Percentiles rank a stretch among this genome's conserved stretches.
phyloP scores from a whole-genome alignment of 2,329 filamentous ascomycete genomes.

The Aspergillus persii region DNA sequence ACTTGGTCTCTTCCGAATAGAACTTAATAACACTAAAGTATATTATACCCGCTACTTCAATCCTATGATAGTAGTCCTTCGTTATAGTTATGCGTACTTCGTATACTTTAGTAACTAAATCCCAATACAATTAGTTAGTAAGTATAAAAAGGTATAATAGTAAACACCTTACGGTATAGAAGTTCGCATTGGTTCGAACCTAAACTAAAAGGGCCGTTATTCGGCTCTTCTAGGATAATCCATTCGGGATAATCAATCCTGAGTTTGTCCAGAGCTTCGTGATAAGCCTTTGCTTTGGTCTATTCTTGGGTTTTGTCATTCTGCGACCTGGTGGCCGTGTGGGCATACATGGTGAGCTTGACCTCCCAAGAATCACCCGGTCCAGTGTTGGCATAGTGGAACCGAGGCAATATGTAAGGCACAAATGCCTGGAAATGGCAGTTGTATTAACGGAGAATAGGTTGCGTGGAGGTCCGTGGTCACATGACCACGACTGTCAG shows the following conservation, averaged over 20 bases:
- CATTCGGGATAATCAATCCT: conserved; percentile 23
- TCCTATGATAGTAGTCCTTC: conserved; percentile 27
- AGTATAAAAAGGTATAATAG: not conserved
- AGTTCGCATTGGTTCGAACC: conserved; percentile 30
- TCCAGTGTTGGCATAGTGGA: conserved; percentile 20
- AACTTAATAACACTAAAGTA: conserved; percentile 19
- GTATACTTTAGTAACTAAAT: conserved; percentile 20
- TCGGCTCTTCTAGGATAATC: conserved; percentile 28
- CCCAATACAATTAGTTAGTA: conserved; percentile 6
- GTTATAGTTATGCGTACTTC: conserved; percentile 20
- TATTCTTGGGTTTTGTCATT: conserved; percentile 10
- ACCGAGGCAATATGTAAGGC: conserved; percentile 20
- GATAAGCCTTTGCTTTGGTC: conserved; percentile 27
- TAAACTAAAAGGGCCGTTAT: conserved; percentile 8
- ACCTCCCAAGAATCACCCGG: conserved; percentile 20
- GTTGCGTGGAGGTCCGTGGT: no score
- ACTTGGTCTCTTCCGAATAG: conserved; percentile 24
- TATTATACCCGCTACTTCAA: conserved; percentile 19
- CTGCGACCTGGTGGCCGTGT: conserved; percentile 20
- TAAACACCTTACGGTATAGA: conserved; percentile 24
- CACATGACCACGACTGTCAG: no score
- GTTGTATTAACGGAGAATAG: no score
- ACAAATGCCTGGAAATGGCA: no score
- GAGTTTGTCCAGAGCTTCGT: conserved; percentile 26
- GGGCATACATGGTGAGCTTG: conserved; percentile 30